phyloP scores from a whole-genome alignment of 768 basidiomycete genomes.

The Tubosaeta sp. region DNA sequence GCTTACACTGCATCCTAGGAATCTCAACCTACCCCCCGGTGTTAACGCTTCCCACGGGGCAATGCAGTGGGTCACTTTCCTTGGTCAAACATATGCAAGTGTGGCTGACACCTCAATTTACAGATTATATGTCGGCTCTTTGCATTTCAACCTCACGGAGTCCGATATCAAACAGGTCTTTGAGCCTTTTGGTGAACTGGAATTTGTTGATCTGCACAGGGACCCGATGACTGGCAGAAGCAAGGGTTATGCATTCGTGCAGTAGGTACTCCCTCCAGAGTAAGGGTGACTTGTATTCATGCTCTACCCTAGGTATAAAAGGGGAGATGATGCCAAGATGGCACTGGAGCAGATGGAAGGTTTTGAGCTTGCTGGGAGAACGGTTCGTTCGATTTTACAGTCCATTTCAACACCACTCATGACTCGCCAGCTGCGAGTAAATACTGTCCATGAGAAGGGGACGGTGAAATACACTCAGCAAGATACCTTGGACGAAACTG shows the following conservation, averaged over 20 bases:
- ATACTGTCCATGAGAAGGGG: slow-evolving; percentile 91
- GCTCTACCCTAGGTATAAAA: slow-evolving; percentile 63
- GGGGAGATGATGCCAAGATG: slow-evolving; percentile 92
- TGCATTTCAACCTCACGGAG: slow-evolving; percentile 96
- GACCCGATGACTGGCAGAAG: slow-evolving; percentile 93
- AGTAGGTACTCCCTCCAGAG: slow-evolving; percentile 49
- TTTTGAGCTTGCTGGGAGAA: slow-evolving; percentile 94
- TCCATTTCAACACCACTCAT: slow-evolving; percentile 14
- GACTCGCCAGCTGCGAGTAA: slow-evolving; percentile 66
- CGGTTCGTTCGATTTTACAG: slow-evolving; percentile 43
- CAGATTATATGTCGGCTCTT: slow-evolving; percentile 93
- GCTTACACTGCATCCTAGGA: slow-evolving; percentile 39
- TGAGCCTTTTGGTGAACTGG: slow-evolving; percentile 96
- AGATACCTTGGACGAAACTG: slow-evolving; percentile 84
- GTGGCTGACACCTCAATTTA: slow-evolving; percentile 8
- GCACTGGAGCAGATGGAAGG: slow-evolving; percentile 99
- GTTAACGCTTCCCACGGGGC: slow-evolving; percentile 76
- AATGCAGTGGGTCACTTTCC: slow-evolving; percentile 65
- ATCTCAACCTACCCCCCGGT: slow-evolving; percentile 80
- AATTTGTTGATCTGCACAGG: slow-evolving; percentile 96
- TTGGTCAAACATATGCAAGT: slow-evolving; percentile 11
- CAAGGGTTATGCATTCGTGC: slow-evolving; percentile 97
- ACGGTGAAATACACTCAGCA: slow-evolving; percentile 68
- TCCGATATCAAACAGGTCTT: slow-evolving; percentile 99
- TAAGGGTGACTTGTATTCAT: slow-evolving; percentile 1